These are phyloP conservation scores for Heterobasidion irregulare DNA, from an alignment of 1,284 basidiomycete species.

Conservation along the genomic window DNA sequence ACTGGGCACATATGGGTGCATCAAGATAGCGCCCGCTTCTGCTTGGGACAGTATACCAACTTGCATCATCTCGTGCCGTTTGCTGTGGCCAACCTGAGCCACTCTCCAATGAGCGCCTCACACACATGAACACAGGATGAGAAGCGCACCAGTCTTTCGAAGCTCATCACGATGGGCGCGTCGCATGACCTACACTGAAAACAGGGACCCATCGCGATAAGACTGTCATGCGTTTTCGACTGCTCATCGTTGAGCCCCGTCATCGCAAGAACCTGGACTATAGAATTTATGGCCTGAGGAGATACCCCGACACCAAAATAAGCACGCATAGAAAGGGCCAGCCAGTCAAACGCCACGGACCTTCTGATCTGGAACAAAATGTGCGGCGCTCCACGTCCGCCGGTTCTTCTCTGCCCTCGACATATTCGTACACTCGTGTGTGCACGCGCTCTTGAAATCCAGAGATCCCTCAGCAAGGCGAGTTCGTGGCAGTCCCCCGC, in stretches of 20 bases:
- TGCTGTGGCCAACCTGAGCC: slow-evolving; percentile 34
- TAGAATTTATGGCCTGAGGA: slow-evolving; percentile 33
- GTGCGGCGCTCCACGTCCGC: slow-evolving; percentile 34
- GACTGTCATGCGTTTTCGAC: slow-evolving; percentile 13
- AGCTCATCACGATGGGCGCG: slow-evolving; percentile 40
- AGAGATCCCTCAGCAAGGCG: slow-evolving; percentile 34
- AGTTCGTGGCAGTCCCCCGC: slow-evolving; percentile 26
- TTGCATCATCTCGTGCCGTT: slow-evolving; percentile 50
- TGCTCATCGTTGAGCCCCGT: slow-evolving; percentile 24
- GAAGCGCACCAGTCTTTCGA: slow-evolving; percentile 36
- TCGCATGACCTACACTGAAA: slow-evolving; percentile 46
- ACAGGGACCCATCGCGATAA: slow-evolving; percentile 20
- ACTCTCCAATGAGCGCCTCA: neutral
- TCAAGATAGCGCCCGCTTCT: slow-evolving; percentile 14
- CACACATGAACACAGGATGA: neutral
- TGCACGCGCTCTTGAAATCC: slow-evolving; percentile 47
- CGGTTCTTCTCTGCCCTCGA: slow-evolving; percentile 21
- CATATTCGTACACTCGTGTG: slow-evolving; percentile 38
- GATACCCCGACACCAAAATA: neutral
- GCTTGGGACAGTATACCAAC: slow-evolving; percentile 24
- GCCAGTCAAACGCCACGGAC: slow-evolving; percentile 21
- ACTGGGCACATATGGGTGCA: slow-evolving; percentile 23
- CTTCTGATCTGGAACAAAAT: slow-evolving; percentile 50
- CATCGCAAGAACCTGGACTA: slow-evolving; percentile 28
- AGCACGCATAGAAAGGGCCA: neutral